Conservation (phyloP, 2,329 filamentous ascomycete species). For the Aspergillus vadensis region DNA sequence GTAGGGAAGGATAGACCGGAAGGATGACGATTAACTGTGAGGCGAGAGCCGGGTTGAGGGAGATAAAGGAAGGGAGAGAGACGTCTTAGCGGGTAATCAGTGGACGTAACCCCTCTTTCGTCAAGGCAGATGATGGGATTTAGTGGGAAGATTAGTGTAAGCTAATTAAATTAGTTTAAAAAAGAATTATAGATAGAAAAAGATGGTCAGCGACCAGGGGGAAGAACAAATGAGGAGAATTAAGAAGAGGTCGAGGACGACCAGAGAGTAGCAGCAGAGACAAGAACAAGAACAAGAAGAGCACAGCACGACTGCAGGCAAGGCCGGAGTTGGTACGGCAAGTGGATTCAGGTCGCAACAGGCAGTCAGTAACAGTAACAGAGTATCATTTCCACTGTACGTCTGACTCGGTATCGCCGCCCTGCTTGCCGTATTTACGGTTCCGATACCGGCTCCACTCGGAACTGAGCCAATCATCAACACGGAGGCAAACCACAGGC, state of each 20-base stretch:
- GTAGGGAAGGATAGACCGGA: slow-evolving; percentile 7
- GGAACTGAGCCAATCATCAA: neutral
- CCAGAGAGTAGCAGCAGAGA: neutral
- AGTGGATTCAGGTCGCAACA: slow-evolving; percentile 2
- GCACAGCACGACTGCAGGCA: too few species aligned
- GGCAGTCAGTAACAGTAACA: neutral
- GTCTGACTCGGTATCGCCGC: slow-evolving; percentile 2
- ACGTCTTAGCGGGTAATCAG: slow-evolving; percentile 4
- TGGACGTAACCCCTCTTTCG: slow-evolving; percentile 11
- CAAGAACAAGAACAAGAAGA: neutral
- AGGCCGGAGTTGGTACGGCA: neutral
- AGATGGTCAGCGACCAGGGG: neutral
- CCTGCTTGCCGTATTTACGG: neutral
- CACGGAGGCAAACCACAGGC: neutral
- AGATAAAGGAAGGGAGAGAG: slow-evolving; percentile 16
- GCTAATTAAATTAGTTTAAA: neutral
- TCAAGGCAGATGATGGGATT: neutral
- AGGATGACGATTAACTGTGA: slow-evolving; percentile 7
- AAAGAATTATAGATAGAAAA: slow-evolving; percentile 9
- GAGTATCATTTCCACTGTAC: neutral
- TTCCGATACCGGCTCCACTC: neutral
- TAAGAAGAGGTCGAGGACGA: neutral
- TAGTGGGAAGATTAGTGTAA: slow-evolving; percentile 1
- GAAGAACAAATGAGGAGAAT: neutral
- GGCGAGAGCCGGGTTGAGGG: slow-evolving; percentile 10